phyloP scores from a whole-genome alignment of 2,329 filamentous ascomycete species.

The Stagonosporopsis vannaccii region DNA sequence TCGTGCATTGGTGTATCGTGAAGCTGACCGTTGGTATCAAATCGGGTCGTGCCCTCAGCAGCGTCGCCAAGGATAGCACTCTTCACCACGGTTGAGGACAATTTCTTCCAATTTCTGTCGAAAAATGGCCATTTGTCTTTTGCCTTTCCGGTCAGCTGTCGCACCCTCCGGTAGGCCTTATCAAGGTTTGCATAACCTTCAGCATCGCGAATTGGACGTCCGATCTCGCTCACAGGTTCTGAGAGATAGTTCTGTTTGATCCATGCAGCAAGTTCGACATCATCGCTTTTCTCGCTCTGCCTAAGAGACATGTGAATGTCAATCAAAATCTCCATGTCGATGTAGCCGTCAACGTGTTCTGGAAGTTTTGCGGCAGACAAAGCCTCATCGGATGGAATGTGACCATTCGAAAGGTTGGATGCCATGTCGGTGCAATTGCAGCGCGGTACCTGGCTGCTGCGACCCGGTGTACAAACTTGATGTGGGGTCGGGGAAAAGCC shows the following conservation, averaged over 20 bases:
- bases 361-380: conserved; percentile 19
- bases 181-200: conserved; percentile 36
- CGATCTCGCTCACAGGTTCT: conserved; percentile 16
- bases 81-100: conserved; percentile 29
- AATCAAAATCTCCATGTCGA: conserved; percentile 32
- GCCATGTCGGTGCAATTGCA: conserved; percentile 17
- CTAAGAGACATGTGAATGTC: conserved; percentile 32
- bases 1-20: conserved; percentile 9
- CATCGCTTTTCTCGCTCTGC: conserved; percentile 30
- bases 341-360: conserved; percentile 28
- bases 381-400: conserved; percentile 6
- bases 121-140: conserved; percentile 46
- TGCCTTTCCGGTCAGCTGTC: conserved; percentile 36
- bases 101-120: conserved; percentile 30
- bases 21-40: neutral
- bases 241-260: conserved; percentile 33
- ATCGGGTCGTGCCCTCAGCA: conserved; percentile 14
- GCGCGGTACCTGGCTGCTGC: neutral
- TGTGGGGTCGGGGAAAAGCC: conserved; percentile 15
- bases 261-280: conserved; percentile 32
- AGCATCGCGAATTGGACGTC: conserved; percentile 24
- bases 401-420: neutral
- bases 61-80: conserved; percentile 28
- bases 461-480: neutral
- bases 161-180: conserved; percentile 39